phyloP scores from a whole-genome alignment of 2,329 filamentous ascomycete species.

The Alternaria novae-zelandiae region DNA sequence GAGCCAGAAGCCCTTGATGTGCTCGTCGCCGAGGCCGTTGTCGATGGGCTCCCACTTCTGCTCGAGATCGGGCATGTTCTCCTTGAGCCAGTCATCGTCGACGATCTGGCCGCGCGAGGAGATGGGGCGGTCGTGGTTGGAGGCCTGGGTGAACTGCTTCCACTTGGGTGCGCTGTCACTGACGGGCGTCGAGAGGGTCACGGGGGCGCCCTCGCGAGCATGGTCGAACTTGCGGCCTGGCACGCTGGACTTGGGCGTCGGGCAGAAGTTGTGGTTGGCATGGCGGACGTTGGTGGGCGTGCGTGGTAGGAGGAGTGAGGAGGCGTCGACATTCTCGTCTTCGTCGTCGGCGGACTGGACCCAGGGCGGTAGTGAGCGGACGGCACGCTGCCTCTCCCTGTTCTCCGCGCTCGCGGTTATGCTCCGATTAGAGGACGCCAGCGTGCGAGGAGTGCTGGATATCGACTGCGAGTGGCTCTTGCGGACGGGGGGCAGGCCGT shows the following conservation, averaged over 20 bases:
- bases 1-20: constrained; percentile 57
- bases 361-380: constrained; percentile 48
- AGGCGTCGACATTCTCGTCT: constrained; percentile 37
- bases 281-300: constrained; percentile 43
- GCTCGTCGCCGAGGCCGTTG: constrained; percentile 57
- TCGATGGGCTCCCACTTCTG: constrained; percentile 63
- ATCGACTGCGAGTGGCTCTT: constrained; percentile 45
- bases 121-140: constrained; percentile 34
- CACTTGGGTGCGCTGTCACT: constrained; percentile 47
- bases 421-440: constrained; percentile 44
- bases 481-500: constrained; percentile 29
- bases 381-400: constrained; percentile 42
- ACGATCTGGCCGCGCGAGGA: constrained; percentile 46
- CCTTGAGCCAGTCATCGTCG: constrained; percentile 55
- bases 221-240: constrained; percentile 50
- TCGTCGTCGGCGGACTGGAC: constrained; percentile 48
- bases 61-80: constrained; percentile 56
- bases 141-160: constrained; percentile 46
- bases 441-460: constrained; percentile 46
- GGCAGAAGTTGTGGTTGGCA: constrained; percentile 48
- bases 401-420: constrained; percentile 36
- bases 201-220: constrained; percentile 45
- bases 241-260: constrained; percentile 47
- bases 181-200: constrained; percentile 44
- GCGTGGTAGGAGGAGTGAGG: constrained; percentile 42